Evolutionary conservation across 2,329 filamentous ascomycete genomes (phyloP).

Genomic region (Cytospora piceicola): DNA sequence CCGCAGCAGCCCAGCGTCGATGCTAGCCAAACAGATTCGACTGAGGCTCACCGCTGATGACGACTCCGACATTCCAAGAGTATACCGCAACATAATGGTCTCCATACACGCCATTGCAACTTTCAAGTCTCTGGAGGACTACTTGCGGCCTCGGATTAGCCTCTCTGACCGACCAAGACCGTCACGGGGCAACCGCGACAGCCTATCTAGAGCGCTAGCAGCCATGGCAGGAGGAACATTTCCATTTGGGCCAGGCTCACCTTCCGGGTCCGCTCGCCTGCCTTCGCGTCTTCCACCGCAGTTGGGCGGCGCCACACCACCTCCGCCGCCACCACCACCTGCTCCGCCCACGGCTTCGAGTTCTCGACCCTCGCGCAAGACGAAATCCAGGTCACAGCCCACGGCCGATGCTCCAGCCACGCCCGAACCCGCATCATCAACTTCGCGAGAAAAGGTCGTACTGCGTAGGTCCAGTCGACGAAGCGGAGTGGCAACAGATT

Average conservation of each 20-base stretch:
- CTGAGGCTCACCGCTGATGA: slow-evolving; percentile 89
- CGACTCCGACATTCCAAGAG: slow-evolving; percentile 82
- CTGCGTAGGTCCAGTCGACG: slow-evolving; percentile 68
- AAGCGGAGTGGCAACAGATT: slow-evolving; percentile 56
- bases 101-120: slow-evolving; percentile 98
- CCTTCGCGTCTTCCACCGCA: slow-evolving; percentile 44
- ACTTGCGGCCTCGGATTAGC: slow-evolving; percentile 86
- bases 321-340: slow-evolving; percentile 37
- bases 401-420: slow-evolving; percentile 47
- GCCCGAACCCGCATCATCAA: slow-evolving; percentile 50
- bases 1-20: slow-evolving; percentile 79
- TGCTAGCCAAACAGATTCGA: slow-evolving; percentile 94
- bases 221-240: slow-evolving; percentile 75
- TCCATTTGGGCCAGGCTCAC: slow-evolving; percentile 52
- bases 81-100: slow-evolving; percentile 94
- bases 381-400: slow-evolving; percentile 52
- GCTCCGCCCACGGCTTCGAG: slow-evolving; percentile 46
- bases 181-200: slow-evolving; percentile 63
- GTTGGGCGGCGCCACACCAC: slow-evolving; percentile 34
- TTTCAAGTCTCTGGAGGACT: slow-evolving; percentile 96
- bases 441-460: slow-evolving; percentile 61
- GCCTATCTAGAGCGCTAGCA: slow-evolving; percentile 70
- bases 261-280: slow-evolving; percentile 52
- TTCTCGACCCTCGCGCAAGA: slow-evolving; percentile 50
- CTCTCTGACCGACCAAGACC: slow-evolving; percentile 65